Conservation (phyloP, 177 flowering plant genomes). For the Tripterygium wilfordii region DNA sequence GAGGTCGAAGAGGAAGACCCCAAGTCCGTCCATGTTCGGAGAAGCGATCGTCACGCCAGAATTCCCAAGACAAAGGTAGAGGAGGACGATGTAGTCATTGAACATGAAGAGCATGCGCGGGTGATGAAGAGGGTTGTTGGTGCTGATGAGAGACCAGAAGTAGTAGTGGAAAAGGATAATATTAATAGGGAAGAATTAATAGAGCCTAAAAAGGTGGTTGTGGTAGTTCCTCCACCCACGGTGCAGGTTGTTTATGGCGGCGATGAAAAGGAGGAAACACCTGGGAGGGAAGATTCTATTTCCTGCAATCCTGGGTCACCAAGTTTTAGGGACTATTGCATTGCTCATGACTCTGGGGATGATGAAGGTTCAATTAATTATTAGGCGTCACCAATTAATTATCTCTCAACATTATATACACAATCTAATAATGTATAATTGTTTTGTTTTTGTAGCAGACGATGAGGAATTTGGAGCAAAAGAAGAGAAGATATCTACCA, state of each 20-base stretch:
- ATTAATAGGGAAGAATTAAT: too few relatives aligned
- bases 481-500: too few relatives aligned
- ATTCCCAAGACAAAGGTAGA: too few relatives aligned
- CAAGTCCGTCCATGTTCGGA: not conserved
- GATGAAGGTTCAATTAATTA: slow-evolving; percentile 9
- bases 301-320: slow-evolving; percentile 17
- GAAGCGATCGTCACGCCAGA: not conserved
- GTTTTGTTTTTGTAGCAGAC: too few relatives aligned
- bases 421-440: slow-evolving; percentile 9
- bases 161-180: too few relatives aligned
- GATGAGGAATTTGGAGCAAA: too few relatives aligned
- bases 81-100: too few relatives aligned
- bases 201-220: too few relatives aligned
- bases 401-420: not conserved
- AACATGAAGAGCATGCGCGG: too few relatives aligned
- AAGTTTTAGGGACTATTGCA: slow-evolving; percentile 31
- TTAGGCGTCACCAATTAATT: not conserved
- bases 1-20: not conserved
- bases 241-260: not conserved
- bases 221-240: too few relatives aligned
- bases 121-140: not conserved
- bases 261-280: slow-evolving; percentile 2
- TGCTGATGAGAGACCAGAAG: not conserved
- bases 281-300: slow-evolving; percentile 2
- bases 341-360: not conserved